Evolutionary conservation across 1,284 basidiomycete genomes (phyloP), one percentile per base, ranked within the genome.

Genomic region (Fomitopsis palustris): DNA sequence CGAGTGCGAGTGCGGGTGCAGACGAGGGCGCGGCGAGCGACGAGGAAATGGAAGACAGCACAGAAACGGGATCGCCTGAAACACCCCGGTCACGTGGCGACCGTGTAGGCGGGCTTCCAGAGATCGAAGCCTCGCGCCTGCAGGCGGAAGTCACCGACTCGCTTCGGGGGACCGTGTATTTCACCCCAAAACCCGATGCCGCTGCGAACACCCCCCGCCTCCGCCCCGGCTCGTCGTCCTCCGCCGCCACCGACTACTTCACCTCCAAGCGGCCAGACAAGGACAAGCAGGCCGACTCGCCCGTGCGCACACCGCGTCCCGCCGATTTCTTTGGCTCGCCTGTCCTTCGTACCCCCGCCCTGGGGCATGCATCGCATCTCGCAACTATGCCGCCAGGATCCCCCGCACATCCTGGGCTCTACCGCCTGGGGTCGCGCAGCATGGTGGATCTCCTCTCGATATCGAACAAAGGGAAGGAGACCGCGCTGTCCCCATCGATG

Each of bases 381-480:
- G 55, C 62, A 57, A 61, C 60, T 21, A 54, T 54, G 45, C 60
- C 62, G n/a, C 62, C 66, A 54, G 64, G 66, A 4, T 61, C 66
- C 6, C 65, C 69, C 21, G 31, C 29, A 33, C 77, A 81, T 14
- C 82, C 85, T 0, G 75, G 75, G 19, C 71, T 89, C 62, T 87
- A 86, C 67, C 79, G 82, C 54, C 86, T 84, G 31, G 79, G 81
- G 0, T 92, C 91, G 31, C 80, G 74, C 53, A 82, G 80, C 53
- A 81, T 84, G 78, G 69, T 81, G 62, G 78, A 85, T 65, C 71
- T 85, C n/a, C 62, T 70, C n/a, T 64, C 71, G 5, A 53, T 65
- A 16, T 39, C 72, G 61, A 70, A 73, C 37, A 69, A 61, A 70
- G 69, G 71, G 63, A 62, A 70, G 65, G 62, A 68, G 57, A 64